Conservation (phyloP, 2,329 filamentous ascomycete genomes). For the Delphinella strobiligena region DNA sequence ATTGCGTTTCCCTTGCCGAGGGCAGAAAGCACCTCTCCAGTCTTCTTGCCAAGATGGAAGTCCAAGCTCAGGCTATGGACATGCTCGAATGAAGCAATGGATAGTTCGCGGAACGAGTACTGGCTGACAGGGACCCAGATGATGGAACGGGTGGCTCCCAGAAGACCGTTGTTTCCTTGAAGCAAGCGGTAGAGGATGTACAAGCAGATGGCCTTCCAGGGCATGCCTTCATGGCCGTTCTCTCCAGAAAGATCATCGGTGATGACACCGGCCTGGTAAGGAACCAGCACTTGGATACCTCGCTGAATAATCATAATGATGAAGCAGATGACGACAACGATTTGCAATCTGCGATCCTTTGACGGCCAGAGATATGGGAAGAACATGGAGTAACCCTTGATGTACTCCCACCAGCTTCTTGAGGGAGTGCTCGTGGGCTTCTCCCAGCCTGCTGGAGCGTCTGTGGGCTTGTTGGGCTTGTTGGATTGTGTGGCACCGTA, state of each 20-base stretch:
- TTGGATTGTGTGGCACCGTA: conserved; percentile 39
- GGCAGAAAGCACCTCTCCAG: conserved; percentile 88
- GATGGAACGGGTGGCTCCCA: conserved; percentile 69
- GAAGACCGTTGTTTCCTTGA: conserved; percentile 77
- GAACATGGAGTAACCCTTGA: conserved; percentile 83
- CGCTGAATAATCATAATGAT: conserved; percentile 68
- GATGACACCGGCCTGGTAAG: conserved; percentile 66
- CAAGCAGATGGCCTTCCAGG: conserved; percentile 62
- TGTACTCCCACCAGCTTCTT: conserved; percentile 92
- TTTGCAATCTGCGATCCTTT: conserved; percentile 61
- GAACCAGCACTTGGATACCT: conserved; percentile 75
- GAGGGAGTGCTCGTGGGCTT: conserved; percentile 75
- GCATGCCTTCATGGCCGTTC: conserved; percentile 42
- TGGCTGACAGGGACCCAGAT: conserved; percentile 96
- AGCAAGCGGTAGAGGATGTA: conserved; percentile 70
- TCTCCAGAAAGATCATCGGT: conserved; percentile 56
- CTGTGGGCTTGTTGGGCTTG: conserved; percentile 12
- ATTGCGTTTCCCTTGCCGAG: conserved; percentile 93
- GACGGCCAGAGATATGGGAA: conserved; percentile 95
- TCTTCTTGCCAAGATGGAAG: conserved; percentile 93
- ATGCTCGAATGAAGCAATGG: conserved; percentile 91
- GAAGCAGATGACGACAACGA: conserved; percentile 74
- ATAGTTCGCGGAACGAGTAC: conserved; percentile 89
- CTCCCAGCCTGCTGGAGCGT: conserved; percentile 63
- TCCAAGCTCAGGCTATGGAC: conserved; percentile 91